Evolutionary conservation across 805 yeast species (phyloP).

Genomic region (Candida manassasensis): DNA sequence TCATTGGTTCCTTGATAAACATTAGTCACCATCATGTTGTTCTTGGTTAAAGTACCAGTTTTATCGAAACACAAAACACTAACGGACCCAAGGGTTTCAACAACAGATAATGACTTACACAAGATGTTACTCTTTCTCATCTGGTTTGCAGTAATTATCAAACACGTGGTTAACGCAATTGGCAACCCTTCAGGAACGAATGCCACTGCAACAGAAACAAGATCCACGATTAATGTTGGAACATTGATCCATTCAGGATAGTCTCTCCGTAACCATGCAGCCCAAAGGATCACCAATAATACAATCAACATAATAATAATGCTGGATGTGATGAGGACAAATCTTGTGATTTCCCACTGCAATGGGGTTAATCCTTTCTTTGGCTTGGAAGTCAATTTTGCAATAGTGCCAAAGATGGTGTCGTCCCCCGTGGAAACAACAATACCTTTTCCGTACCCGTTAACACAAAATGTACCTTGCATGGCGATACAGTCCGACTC

Average conservation of each 20-base stretch:
- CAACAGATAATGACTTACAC: constrained; percentile 42
- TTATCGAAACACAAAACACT: constrained; percentile 42
- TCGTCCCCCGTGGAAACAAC: constrained; percentile 42
- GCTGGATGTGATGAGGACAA: constrained; percentile 22
- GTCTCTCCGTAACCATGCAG: constrained; percentile 34
- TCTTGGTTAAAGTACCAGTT: constrained; percentile 47
- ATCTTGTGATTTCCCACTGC: constrained; percentile 37
- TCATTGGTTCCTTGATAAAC: constrained; percentile 14
- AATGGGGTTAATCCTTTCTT: constrained; percentile 38
- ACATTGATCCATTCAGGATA: constrained; percentile 41
- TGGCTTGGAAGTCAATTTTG: constrained; percentile 36
- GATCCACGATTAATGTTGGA: constrained; percentile 37
- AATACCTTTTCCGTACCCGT: constrained; percentile 41
- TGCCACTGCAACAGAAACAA: constrained; percentile 44
- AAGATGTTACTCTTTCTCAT: constrained; percentile 43
- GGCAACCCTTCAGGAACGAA: constrained; percentile 51
- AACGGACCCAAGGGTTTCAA: constrained; percentile 56
- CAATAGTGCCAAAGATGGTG: constrained; percentile 45
- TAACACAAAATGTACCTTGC: constrained; percentile 42
- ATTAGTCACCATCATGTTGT: constrained; percentile 41
- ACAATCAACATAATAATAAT: constrained; percentile 25
- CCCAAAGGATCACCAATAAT: constrained; percentile 37
- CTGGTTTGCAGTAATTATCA: constrained; percentile 43
- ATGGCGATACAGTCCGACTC: constrained; percentile 41
- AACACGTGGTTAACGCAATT: constrained; percentile 47